Evolutionary conservation across 805 yeast genomes (phyloP), one percentile per base, ranked within the genome.

Genomic region (Candida piceae): DNA sequence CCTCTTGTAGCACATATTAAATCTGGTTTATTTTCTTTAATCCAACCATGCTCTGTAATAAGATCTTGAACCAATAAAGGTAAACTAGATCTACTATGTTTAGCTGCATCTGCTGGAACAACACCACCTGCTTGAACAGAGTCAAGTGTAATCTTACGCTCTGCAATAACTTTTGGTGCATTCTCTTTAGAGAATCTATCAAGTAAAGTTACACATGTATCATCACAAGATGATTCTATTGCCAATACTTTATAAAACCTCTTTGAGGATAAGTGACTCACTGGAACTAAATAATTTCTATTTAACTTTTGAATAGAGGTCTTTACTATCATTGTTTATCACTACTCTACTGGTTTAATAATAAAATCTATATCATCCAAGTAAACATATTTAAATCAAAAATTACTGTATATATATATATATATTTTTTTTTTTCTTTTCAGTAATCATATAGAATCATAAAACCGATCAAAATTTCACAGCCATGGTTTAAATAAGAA

Each of bases 191-290:
- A 47, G 7, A 34, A 41, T 35, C 88, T 65, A 27, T 80, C 80
- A 3, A 89, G 55, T 7, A 90, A 62, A 0, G 96, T 84, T 2
- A 88, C 90, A 48, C 97, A 88, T 0, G 96, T 75, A 58, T 93
- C 98, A 59, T 93, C 98, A 55, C 98, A 93, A 0, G 96, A 86
- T 0, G 95, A 77, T 55, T 93, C 98, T 11, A 93, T 76, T 0
- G 97, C 93, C 16, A 93, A 63, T 0, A 89, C 93, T 29, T 68
- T 69, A 55, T 84, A 86, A 5, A 40, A 16, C 17, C 56, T 15
- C n/a, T n/a, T n/a, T n/a, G n/a, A n/a, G n/a, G n/a, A n/a, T n/a
- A n/a, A n/a, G n/a, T n/a, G n/a, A n/a, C n/a, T n/a, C n/a, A n/a
- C n/a, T n/a, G n/a, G n/a, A n/a, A n/a, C n/a, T n/a, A n/a, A n/a